phyloP scores from a whole-genome alignment of 2,329 filamentous ascomycete species.

The Dothideomycetes sp. region DNA sequence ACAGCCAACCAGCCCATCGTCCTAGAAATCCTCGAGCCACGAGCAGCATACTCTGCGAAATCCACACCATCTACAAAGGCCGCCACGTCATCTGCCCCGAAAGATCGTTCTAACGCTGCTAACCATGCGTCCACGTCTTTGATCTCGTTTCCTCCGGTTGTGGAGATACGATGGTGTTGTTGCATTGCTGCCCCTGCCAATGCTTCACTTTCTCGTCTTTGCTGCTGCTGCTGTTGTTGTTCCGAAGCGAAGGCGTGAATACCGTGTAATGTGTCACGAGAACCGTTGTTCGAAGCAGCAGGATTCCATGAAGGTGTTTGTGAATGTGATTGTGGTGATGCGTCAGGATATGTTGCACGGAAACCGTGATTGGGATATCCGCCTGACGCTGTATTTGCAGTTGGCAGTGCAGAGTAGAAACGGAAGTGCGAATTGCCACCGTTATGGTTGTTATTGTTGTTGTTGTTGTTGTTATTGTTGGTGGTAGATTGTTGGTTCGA shows the following conservation, averaged over 20 bases:
- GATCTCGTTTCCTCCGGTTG: constrained; percentile 20
- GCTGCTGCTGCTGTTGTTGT: too few relatives aligned
- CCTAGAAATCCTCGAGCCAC: background rate
- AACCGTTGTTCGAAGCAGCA: background rate
- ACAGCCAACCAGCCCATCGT: constrained; percentile 2
- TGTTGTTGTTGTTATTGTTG: constrained; percentile 10
- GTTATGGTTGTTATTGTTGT: constrained; percentile 15
- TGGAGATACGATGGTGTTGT: constrained; percentile 4
- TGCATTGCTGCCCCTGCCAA: constrained; percentile 11
- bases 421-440: constrained; percentile 4
- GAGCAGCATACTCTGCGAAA: constrained; percentile 25
- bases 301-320: constrained; percentile 7
- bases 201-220: constrained; percentile 12
- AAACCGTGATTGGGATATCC: constrained; percentile 1
- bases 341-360: constrained; percentile 6
- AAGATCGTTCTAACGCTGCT: constrained; percentile 27
- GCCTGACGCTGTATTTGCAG: background rate
- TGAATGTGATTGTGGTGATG: constrained; percentile 5
- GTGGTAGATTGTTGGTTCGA: background rate
- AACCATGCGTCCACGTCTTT: constrained; percentile 28
- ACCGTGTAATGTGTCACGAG: constrained; percentile 18
- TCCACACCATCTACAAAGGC: constrained; percentile 32
- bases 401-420: constrained; percentile 6
- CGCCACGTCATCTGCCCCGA: constrained; percentile 33
- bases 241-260: constrained; percentile 41